Evolutionary conservation across 805 yeast genomes (phyloP).

Genomic region (Suhomyces emberorum): DNA sequence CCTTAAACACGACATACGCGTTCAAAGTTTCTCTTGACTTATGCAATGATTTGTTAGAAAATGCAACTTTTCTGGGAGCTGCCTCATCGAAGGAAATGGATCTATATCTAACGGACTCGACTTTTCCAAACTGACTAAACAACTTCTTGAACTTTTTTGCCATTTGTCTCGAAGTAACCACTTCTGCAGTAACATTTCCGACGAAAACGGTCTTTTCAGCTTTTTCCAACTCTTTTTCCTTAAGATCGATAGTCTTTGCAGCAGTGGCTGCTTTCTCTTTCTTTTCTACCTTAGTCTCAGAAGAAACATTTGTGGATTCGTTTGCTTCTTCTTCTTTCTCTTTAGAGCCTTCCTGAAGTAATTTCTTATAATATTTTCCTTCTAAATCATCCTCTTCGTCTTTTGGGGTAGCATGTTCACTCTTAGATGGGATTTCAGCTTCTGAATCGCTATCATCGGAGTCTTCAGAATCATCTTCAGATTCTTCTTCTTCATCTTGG

Average conservation of each 20-base stretch:
- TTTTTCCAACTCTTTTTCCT: conserved; percentile 70
- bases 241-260: conserved; percentile 56
- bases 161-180: conserved; percentile 58
- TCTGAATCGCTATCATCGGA: conserved; percentile 14
- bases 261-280: conserved; percentile 14
- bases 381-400: conserved; percentile 52
- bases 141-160: conserved; percentile 63
- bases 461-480: conserved; percentile 23
- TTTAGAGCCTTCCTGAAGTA: conserved; percentile 38
- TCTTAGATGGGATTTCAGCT: conserved; percentile 10
- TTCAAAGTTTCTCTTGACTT: conserved; percentile 76
- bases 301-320: conserved; percentile 3
- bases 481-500: conserved; percentile 12
- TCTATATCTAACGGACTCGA: conserved; percentile 83
- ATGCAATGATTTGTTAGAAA: conserved; percentile 74
- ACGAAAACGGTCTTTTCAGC: conserved; percentile 85
- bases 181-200: conserved; percentile 73
- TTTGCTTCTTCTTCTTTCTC: conserved; percentile 14
- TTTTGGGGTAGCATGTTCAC: conserved; percentile 15
- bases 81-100: conserved; percentile 87
- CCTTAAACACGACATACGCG: conserved; percentile 79
- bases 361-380: conserved; percentile 49
- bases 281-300: conserved; percentile 9
- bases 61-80: conserved; percentile 90
- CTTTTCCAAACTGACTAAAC: conserved; percentile 51